Evolutionary conservation across 2,329 filamentous ascomycete species (phyloP).

Genomic region (Grosmannia clavigera): DNA sequence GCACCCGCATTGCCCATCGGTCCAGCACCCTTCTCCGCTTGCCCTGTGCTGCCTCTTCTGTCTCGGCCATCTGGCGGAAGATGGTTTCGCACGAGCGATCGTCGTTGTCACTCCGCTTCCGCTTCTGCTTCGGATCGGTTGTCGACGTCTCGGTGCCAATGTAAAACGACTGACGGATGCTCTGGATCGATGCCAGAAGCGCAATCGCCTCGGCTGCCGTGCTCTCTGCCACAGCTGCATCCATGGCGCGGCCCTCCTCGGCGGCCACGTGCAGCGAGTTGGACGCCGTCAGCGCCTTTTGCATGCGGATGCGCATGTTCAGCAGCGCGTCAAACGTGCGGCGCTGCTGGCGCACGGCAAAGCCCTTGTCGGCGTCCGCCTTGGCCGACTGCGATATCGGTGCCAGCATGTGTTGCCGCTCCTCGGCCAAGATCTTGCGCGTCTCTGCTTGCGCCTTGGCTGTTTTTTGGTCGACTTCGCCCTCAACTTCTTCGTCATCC

Average conservation of each 20-base stretch:
- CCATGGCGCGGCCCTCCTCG: slow-evolving; percentile 11
- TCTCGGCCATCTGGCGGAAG: slow-evolving; percentile 57
- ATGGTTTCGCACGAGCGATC: slow-evolving; percentile 44
- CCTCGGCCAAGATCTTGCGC: slow-evolving; percentile 53
- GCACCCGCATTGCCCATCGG: slow-evolving; percentile 81
- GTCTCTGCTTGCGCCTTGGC: slow-evolving; percentile 41
- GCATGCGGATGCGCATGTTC: slow-evolving; percentile 81
- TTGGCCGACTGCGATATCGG: slow-evolving; percentile 52
- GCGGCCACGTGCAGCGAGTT: slow-evolving; percentile 54
- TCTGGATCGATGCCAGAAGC: slow-evolving; percentile 70
- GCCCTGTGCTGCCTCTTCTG: slow-evolving; percentile 46
- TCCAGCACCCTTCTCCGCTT: slow-evolving; percentile 64
- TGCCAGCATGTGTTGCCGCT: slow-evolving; percentile 53
- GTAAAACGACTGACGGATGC: slow-evolving; percentile 51
- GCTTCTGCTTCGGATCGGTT: slow-evolving; percentile 26
- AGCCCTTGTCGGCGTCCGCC: slow-evolving; percentile 72
- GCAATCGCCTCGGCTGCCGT: slow-evolving; percentile 33
- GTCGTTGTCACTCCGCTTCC: slow-evolving; percentile 3
- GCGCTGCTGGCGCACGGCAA: slow-evolving; percentile 75
- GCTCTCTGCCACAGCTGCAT: slow-evolving; percentile 35
- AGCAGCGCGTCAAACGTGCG: slow-evolving; percentile 78
- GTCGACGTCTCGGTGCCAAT: slow-evolving; percentile 23
- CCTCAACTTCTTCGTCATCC: slow-evolving; percentile 23
- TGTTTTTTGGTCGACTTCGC: slow-evolving; percentile 19
- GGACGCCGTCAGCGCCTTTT: slow-evolving; percentile 74